Evolutionary conservation across 23 red algal species (phyloP).

Genomic region (Agarophyton chilense): DNA sequence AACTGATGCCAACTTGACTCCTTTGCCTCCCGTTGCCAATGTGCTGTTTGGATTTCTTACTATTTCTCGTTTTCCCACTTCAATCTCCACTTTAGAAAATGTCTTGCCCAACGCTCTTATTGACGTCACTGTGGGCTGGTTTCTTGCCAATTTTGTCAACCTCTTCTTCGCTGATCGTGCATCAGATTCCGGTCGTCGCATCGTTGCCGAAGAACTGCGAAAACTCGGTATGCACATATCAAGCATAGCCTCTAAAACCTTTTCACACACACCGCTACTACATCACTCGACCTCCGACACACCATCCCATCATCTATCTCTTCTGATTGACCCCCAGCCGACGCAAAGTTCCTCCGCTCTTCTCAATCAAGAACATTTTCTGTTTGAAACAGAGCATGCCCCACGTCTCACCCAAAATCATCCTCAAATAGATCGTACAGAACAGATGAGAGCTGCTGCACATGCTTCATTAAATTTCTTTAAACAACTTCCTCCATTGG

Average conservation of each 20-base stretch:
- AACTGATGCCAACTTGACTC: conserved; percentile 39
- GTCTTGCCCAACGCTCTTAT: conserved; percentile 1
- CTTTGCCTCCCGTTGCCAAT: conserved; percentile 64
- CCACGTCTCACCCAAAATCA: not conserved
- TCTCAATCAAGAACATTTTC: not conserved
- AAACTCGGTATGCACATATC: conserved; percentile 61
- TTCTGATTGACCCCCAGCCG: not conserved
- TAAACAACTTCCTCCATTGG: conserved; percentile 16
- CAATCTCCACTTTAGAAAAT: not conserved
- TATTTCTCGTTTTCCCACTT: conserved; percentile 31
- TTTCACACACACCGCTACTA: not conserved
- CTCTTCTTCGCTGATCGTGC: conserved; percentile 23
- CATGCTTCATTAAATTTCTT: conserved; percentile 39
- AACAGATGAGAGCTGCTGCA: conserved; percentile 24
- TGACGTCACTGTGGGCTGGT: conserved; percentile 40
- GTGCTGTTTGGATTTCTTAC: conserved; percentile 60
- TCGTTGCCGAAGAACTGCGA: conserved; percentile 50
- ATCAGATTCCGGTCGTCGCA: conserved; percentile 29
- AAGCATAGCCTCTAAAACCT: conserved; percentile 29
- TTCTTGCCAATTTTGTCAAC: conserved; percentile 32
- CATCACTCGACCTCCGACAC: not conserved
- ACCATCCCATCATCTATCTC: not conserved
- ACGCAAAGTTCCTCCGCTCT: no score
- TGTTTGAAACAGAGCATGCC: not conserved
- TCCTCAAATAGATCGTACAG: conserved; percentile 4